These are phyloP conservation scores for Penicillium coprophilum DNA, from an alignment of 495 filamentous ascomycete genomes.

Conservation along the genomic window DNA sequence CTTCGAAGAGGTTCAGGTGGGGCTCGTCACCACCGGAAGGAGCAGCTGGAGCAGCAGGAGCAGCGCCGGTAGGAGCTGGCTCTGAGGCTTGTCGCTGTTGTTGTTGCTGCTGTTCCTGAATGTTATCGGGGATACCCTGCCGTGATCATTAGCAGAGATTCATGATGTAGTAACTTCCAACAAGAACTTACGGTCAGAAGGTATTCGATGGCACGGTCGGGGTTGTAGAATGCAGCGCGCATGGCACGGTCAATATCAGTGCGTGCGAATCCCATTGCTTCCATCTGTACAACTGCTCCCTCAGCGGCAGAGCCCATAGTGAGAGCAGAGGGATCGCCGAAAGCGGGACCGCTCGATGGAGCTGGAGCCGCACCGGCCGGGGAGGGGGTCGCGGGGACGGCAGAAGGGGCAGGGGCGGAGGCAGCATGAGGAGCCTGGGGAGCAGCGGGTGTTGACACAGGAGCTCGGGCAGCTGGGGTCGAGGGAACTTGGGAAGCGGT, in stretches of 20 bases:
- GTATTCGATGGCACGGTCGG: slow-evolving; percentile 95
- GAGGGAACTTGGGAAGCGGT: slow-evolving; percentile 58
- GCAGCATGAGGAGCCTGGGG: slow-evolving; percentile 65
- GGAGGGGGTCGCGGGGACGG: slow-evolving; percentile 61
- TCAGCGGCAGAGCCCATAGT: slow-evolving; percentile 80
- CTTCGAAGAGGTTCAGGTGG: slow-evolving; percentile 86
- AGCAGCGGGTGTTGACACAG: slow-evolving; percentile 50
- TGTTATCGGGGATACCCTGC: slow-evolving; percentile 85
- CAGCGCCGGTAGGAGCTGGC: slow-evolving; percentile 36
- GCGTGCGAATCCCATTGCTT: slow-evolving; percentile 90
- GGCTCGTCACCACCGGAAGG: slow-evolving; percentile 59
- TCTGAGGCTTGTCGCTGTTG: slow-evolving; percentile 28
- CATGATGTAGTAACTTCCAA: neutral
- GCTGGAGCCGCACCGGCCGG: slow-evolving; percentile 55
- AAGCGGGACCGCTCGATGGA: slow-evolving; percentile 44
- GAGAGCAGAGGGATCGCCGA: slow-evolving; percentile 76
- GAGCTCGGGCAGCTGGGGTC: slow-evolving; percentile 50
- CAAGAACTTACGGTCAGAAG: slow-evolving; percentile 69
- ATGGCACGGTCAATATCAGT: slow-evolving; percentile 87
- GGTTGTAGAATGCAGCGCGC: slow-evolving; percentile 94
- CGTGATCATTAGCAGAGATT: slow-evolving; percentile 32
- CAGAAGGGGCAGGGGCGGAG: slow-evolving; percentile 56
- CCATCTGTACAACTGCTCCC: slow-evolving; percentile 90
- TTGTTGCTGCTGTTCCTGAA: slow-evolving; percentile 63
- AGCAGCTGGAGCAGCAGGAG: slow-evolving; percentile 33